Conservation (phyloP, 441 rosid species). For the Melastoma candidum region DNA sequence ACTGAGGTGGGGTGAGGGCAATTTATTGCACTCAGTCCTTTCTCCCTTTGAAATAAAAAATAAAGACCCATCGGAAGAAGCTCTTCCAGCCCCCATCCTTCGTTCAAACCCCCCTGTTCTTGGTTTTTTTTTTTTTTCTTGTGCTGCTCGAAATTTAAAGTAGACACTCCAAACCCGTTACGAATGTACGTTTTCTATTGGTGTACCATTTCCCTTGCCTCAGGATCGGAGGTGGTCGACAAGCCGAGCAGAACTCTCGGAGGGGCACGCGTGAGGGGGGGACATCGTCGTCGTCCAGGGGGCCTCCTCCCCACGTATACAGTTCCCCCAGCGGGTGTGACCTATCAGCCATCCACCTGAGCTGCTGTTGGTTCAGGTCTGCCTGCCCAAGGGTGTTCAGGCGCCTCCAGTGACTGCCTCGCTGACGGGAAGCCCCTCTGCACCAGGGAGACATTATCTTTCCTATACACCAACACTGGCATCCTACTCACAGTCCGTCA, state of each 20-base stretch:
- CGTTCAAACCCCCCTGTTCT: no score
- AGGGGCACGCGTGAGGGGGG: constrained; percentile 42
- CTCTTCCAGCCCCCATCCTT: no score
- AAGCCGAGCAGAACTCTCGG: constrained; percentile 33
- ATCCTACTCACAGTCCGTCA: constrained; percentile 60
- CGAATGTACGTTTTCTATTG: no score
- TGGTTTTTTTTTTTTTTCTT: no score
- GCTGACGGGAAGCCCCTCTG: constrained; percentile 36
- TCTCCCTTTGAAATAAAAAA: no score
- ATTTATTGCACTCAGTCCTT: no score
- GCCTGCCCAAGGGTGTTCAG: constrained; percentile 51
- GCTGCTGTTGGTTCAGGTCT: constrained; percentile 52
- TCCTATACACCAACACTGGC: constrained; percentile 70
- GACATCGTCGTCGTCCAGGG: constrained; percentile 74
- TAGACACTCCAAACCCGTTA: no score
- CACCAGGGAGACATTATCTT: constrained; percentile 47
- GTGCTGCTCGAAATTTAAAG: no score
- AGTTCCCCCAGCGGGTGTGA: constrained; percentile 55
- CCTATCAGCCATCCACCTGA: constrained; percentile 59
- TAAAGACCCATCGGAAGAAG: no score
- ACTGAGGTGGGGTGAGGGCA: no score
- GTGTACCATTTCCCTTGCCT: no score
- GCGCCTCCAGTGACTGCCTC: constrained; percentile 79
- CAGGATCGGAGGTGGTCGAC: constrained; percentile 18
- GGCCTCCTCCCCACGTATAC: constrained; percentile 50